Conservation (phyloP, 2,329 filamentous ascomycete genomes). For the Fusarium denticulatum region DNA sequence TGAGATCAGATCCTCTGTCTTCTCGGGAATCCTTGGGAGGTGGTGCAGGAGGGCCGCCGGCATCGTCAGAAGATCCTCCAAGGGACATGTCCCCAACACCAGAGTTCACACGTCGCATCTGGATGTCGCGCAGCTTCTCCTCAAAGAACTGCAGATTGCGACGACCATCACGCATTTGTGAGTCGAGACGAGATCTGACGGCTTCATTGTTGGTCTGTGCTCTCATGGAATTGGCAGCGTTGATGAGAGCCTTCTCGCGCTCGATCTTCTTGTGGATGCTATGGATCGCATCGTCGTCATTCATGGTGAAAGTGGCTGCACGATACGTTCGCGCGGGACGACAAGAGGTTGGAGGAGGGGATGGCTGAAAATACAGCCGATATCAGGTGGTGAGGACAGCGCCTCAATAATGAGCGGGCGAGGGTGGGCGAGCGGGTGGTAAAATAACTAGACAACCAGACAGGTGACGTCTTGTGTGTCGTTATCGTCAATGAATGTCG, state of each 20-base stretch:
- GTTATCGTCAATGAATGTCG: background rate
- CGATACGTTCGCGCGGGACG: slow-evolving; percentile 54
- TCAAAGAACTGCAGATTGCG: slow-evolving; percentile 97
- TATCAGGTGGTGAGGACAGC: slow-evolving; percentile 23
- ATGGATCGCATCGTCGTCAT: slow-evolving; percentile 72
- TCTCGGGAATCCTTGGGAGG: slow-evolving; percentile 75
- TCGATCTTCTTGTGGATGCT: slow-evolving; percentile 97
- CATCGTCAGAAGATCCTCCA: slow-evolving; percentile 53
- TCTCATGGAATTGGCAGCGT: slow-evolving; percentile 93
- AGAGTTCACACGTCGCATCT: slow-evolving; percentile 79
- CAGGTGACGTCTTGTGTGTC: slow-evolving; percentile 27
- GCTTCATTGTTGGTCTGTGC: slow-evolving; percentile 93
- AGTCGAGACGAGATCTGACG: slow-evolving; percentile 89
- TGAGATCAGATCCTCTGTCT: slow-evolving; percentile 73
- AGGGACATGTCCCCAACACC: slow-evolving; percentile 75
- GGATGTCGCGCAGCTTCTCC: slow-evolving; percentile 87
- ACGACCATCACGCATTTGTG: slow-evolving; percentile 91
- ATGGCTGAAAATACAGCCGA: slow-evolving; percentile 24
- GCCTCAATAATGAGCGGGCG: slow-evolving; percentile 11
- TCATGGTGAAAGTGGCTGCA: slow-evolving; percentile 62
- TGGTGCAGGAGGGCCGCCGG: slow-evolving; percentile 66
- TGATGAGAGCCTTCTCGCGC: slow-evolving; percentile 94
- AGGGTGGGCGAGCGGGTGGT: slow-evolving; percentile 18
- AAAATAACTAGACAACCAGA: slow-evolving; percentile 17
- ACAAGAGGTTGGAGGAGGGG: slow-evolving; percentile 13